Conservation (phyloP, 2,329 filamentous ascomycete species). For the Ophiostoma tasmaniense region DNA sequence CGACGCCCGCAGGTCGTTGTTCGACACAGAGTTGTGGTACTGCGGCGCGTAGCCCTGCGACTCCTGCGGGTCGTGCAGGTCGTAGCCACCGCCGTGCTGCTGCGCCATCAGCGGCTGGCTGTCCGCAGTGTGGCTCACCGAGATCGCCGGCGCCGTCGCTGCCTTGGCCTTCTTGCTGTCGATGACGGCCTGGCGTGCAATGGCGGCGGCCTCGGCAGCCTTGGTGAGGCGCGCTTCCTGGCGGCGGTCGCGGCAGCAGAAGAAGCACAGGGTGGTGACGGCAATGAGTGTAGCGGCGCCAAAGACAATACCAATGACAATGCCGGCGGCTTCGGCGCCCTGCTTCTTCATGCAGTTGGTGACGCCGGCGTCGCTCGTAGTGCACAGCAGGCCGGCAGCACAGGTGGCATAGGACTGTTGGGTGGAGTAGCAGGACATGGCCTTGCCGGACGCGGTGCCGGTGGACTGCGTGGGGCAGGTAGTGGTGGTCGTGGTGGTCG, state of each 20-base stretch:
- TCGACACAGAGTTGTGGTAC: conserved; percentile 3
- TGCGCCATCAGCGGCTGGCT: conserved; percentile 24
- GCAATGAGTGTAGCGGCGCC: conserved; percentile 32
- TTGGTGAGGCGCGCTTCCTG: conserved; percentile 36
- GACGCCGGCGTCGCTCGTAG: conserved; percentile 31
- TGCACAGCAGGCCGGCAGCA: conserved; percentile 38
- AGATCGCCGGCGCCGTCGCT: conserved; percentile 17
- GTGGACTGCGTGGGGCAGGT: conserved; percentile 35
- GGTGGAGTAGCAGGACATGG: conserved; percentile 34
- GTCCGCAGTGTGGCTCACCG: conserved; percentile 14
- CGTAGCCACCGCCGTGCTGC: neutral
- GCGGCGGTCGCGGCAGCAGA: conserved; percentile 44
- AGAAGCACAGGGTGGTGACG: conserved; percentile 37
- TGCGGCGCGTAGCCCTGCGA: neutral
- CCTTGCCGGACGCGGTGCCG: conserved; percentile 27
- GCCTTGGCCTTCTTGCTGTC: conserved; percentile 33
- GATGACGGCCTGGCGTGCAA: conserved; percentile 35
- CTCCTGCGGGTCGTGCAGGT: neutral
- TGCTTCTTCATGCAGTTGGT: conserved; percentile 37
- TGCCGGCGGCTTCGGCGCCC: conserved; percentile 34
- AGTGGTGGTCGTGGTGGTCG: conserved; percentile 29
- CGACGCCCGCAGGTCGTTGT: neutral
- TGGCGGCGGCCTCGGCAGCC: conserved; percentile 41
- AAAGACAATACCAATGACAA: conserved; percentile 42
- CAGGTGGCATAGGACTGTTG: conserved; percentile 32